A percentile compares a stretch with the other conserved stretches of the same genome.
Conservation (phyloP, 371 early-diverging fungal species). For the Rhizopus arrhizus region DNA sequence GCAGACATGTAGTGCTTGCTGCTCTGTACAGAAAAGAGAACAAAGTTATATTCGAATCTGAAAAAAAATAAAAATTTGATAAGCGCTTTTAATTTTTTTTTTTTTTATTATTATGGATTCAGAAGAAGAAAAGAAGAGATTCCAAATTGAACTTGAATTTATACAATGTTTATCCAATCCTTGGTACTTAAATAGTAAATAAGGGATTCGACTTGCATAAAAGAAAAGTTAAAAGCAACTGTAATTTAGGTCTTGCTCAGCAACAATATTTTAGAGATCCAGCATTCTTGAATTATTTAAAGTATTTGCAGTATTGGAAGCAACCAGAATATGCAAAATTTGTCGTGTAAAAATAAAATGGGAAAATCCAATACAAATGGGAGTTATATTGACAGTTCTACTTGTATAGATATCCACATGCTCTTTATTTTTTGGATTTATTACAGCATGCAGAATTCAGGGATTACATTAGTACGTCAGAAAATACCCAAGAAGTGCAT, state of each 20-base stretch:
- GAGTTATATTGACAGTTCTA: background rate
- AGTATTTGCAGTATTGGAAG: constrained; percentile 92
- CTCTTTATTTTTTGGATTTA: constrained; percentile 81
- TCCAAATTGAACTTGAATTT: constrained; percentile 93
- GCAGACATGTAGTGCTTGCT: background rate
- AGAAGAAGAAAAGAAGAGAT: constrained; percentile 64
- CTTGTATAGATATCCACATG: constrained; percentile 80
- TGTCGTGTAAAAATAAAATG: constrained; percentile 64
- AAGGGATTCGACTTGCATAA: background rate
- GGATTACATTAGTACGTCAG: constrained; percentile 70
- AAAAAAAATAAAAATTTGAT: background rate
- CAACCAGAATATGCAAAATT: constrained; percentile 86
- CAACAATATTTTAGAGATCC: constrained; percentile 82
- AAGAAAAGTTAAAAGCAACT: background rate
- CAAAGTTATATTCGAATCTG: background rate
- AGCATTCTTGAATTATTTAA: constrained; percentile 83
- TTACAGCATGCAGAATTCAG: constrained; percentile 83
- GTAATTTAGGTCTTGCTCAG: constrained; percentile 80
- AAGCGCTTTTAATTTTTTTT: constrained; percentile 1
- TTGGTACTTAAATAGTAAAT: constrained; percentile 85
- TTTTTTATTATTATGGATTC: constrained; percentile 11
- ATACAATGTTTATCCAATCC: constrained; percentile 94
- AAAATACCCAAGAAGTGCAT: constrained; percentile 77
- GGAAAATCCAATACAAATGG: background rate
- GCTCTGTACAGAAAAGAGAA: background rate